Percentiles rank a stretch among this genome's conserved stretches.
These are phyloP conservation scores for Saraca asoca DNA, from an alignment of 331 rosid genomes.

Conservation along the genomic window DNA sequence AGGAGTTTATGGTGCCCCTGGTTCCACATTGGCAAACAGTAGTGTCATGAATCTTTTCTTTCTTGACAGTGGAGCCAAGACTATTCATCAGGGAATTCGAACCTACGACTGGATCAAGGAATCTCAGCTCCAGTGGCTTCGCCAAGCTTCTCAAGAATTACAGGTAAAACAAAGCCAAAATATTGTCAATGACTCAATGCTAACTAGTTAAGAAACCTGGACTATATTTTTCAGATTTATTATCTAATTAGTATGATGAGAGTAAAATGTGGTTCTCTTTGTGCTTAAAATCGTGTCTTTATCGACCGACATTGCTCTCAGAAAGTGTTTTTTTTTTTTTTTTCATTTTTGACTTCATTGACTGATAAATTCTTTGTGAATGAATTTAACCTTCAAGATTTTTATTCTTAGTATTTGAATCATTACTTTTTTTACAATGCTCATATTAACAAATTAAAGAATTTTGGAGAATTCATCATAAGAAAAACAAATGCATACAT, in stretches of 20 bases:
- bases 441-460: conserved; percentile 1
- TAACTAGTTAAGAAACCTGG: conserved; percentile 7
- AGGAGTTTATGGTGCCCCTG: conserved; percentile 76
- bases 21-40: conserved; percentile 73
- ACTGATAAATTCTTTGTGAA: neutral
- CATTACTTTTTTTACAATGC: neutral
- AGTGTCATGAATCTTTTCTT: conserved; percentile 78
- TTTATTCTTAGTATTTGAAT: neutral
- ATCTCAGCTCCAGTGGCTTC: conserved; percentile 87
- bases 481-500: too few species aligned
- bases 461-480: neutral
- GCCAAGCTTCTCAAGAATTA: conserved; percentile 49
- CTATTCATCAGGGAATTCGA: conserved; percentile 60
- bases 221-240: conserved; percentile 14
- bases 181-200: conserved; percentile 5
- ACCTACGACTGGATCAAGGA: conserved; percentile 90
- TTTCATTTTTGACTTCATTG: neutral
- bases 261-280: too few species aligned
- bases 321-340: too few species aligned
- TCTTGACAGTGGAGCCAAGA: conserved; percentile 90
- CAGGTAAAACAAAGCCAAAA: conserved; percentile 56
- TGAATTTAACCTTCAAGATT: neutral
- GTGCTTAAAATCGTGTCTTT: too few species aligned
- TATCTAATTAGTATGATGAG: neutral
- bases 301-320: too few species aligned